Base-by-base conservation (phyloP, 164 flowering plant species). In the grape (Vitis vinifera) region DNA sequence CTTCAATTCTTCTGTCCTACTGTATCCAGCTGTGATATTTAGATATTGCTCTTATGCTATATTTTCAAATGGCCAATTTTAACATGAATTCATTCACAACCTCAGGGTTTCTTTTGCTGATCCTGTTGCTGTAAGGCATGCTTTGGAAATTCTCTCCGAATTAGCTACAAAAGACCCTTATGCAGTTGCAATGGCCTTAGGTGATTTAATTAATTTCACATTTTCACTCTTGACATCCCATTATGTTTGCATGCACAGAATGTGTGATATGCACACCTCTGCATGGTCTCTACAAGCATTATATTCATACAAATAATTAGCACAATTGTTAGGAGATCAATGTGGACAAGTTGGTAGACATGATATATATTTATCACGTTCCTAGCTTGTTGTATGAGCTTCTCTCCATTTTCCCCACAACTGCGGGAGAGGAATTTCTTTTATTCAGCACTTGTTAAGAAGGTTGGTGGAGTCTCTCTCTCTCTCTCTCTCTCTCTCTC, bases 101-200 rank as follows among this genome's bases (percentile, higher is more conserved):
- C 83, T 75, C 83, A 93, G 99, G 79, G 80, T 93, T 72, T 91
- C 93, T 51, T 93, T 93, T 81, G 77, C 98, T 80, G 99, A 95
- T 81, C 99, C 99, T 44, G 90, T 95, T 77, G 94, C 99, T 68
- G 99, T 95, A 77, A 84, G 99, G 79, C 99, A 95, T 85, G 75
- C 99, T 65, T 74, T 95, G 68, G 98, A 87, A 73, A 89, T 95
- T 62, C 80, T 95, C 57, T 83, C 93, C 8, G 98, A 93, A 74
- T 74, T 95, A 67, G 97, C 98, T 37, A 70, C 87, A 64, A 89
- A 69, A 77, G 99, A 95, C 69, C 97, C 99, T 23, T 90, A 91
- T 86, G 89, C 94, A 47, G 99, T 88, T 73, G 97, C 99, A 31
- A 93, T 91, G 97, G 86, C 95, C 57, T 80, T 93, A 80, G 99